Evolutionary conservation across 306 rosid genomes (phyloP), one percentile per base, ranked within the genome.

Genomic region (Alnus rubra): DNA sequence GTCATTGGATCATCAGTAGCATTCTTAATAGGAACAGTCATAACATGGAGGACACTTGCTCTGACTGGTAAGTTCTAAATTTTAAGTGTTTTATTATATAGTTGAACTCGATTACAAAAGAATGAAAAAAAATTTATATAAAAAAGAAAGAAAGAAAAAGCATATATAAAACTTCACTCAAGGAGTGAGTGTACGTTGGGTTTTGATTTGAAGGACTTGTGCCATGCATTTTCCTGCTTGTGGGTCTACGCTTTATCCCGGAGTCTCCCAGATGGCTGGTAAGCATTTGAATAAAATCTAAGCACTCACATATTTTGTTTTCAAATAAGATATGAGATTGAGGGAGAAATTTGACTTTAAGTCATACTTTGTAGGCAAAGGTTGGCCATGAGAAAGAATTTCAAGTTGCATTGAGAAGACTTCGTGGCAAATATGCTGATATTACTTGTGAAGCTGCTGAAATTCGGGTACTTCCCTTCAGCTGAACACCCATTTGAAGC

Each of bases 221-320:
- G 53, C 98, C 98, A 33, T 92, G 90, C 86, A 71, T 90, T 70
- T 77, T 79, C 73, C 85, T 89, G 86, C 80, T 88, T 4, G 52
- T 81, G 15, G 88, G 88, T 73, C 75, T 87, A 28, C 69, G 44
- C 28, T 87, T 84, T 69, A 78, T 87, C 18, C 88, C 90, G 0
- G 90, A 87, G 76, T 87, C 88, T 13, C 90, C 90, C 4, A 69
- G 90, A 87, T 87, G 90, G 90, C 82, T 87, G 81, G 90, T 87
- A 69, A 67, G 85, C 18, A 77, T 62, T 79, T 11, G 4, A 28
- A 16, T 35, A 48, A 23, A 77, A 62, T 39, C 69, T 76, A 54
- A 79, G 79, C 64, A 23, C 3, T 14, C 69, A 2, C 10, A 19
- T 4, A 30, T 9, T 65, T 30, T 58, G 39, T 3, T 31, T 68